Evolutionary conservation across 306 rosid species (phyloP), one percentile per base, ranked within the genome.

Genomic region (Carpinus fangiana): DNA sequence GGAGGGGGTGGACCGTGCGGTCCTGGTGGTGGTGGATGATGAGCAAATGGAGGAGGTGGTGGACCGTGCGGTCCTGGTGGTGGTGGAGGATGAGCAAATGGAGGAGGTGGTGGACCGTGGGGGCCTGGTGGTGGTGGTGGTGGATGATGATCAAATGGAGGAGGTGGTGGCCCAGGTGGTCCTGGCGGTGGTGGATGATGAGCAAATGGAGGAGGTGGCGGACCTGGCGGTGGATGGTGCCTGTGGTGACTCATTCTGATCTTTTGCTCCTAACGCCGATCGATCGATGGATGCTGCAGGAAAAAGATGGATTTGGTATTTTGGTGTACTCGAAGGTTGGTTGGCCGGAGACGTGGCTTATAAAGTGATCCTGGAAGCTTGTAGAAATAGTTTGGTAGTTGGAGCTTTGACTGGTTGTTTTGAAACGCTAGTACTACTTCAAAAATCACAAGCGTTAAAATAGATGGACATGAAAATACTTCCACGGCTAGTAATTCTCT

Each of bases 151-250:
- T 14, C 56, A 23, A 52, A 55, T 16, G 69, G 23, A 12, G 59
- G 70, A 4, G 52, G 82, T 10, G 50, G 76, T 45, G 81, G 76
- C 9, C 74, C 65, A 1, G 11, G 71, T 1, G 79, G 79, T 0
- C 73, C 73, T 2, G 53, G 64, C n/a, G n/a, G 73, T 17, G 73
- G 80, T 38, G 38, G 53, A 4, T 31, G 73, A 1, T 8, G 73
- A 1, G 26, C 11, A 12, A 47, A 47, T 5, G 47, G 79, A 7
- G 80, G 80, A 20, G 74, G 80, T 12, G 72, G 77, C 28, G 82
- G 82, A 0, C 64, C 45, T 41, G 45, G 74, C 8, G 74, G 74
- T 16, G 80, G 80, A 34, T 74, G 80, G 43, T 81, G 84, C 56
- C 20, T 17, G 77, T 76, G 76, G 76, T 53, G 64, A 65, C 74